Conservation (phyloP, 2,329 filamentous ascomycete species). For the Pseudocercospora fijiensis region DNA sequence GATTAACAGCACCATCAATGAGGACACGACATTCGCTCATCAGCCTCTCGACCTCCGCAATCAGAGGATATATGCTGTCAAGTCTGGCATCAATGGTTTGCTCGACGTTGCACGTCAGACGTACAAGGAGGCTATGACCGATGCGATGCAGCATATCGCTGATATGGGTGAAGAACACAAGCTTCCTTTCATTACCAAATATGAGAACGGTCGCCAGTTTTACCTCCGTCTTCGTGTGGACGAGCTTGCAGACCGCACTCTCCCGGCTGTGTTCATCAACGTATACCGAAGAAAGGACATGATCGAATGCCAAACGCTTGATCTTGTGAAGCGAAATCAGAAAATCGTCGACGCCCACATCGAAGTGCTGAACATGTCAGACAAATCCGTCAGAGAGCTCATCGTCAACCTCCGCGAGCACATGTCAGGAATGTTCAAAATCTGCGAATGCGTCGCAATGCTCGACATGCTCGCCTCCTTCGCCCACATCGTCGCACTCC, state of each 20-base stretch:
- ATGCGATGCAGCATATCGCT: slow-evolving; percentile 69
- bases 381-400: slow-evolving; percentile 70
- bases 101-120: slow-evolving; percentile 85
- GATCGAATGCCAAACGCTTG: slow-evolving; percentile 83
- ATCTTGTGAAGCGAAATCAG: slow-evolving; percentile 73
- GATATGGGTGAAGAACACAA: slow-evolving; percentile 61
- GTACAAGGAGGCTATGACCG: slow-evolving; percentile 82
- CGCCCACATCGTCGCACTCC: slow-evolving; percentile 67
- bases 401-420: slow-evolving; percentile 69
- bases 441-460: slow-evolving; percentile 82
- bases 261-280: slow-evolving; percentile 77
- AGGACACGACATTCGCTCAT: slow-evolving; percentile 74
- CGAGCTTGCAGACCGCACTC: slow-evolving; percentile 59
- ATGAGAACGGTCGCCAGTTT: slow-evolving; percentile 74
- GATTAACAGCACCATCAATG: slow-evolving; percentile 72
- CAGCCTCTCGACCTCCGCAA: slow-evolving; percentile 83
- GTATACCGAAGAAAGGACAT: slow-evolving; percentile 67
- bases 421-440: slow-evolving; percentile 72
- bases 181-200: slow-evolving; percentile 67
- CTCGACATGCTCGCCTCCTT: slow-evolving; percentile 70
- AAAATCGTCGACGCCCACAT: slow-evolving; percentile 77
- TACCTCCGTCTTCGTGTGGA: slow-evolving; percentile 66
- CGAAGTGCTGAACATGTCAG: slow-evolving; percentile 77
- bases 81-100: slow-evolving; percentile 78
- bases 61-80: slow-evolving; percentile 86